Base-by-base conservation (phyloP, 2,329 filamentous ascomycete species). In the Cordyceps javanica region DNA sequence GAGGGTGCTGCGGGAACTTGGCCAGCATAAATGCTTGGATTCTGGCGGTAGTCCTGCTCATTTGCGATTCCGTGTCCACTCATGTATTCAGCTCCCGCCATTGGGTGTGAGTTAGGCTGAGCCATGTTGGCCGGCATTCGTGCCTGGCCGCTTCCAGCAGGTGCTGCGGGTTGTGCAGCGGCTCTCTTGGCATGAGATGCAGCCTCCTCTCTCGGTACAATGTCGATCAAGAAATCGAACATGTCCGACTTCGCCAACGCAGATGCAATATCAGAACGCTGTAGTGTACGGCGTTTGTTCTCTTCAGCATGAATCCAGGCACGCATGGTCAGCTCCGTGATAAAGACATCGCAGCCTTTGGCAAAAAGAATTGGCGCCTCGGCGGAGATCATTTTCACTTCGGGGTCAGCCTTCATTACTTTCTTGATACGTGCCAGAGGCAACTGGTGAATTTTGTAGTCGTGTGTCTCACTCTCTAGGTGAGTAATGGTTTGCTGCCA, bases 141-240 rank as follows among this genome's bases (percentile, higher is more conserved):
- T 57, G 71, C 69, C 66, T 80, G 82, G 62, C 73, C 73, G 60
- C 78, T 71, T 63, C 79, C 69, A 67, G 81, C 67, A 69, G 81
- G 66, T 61, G 79, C 72, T 25, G 55, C 55, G 36, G 79, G 71
- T 61, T 84, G 79, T 8, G 81, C 77, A 44, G 79, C 77, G 44
- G 86, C 80, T 62, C 92, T 82, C 77, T 96, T 97, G 41, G 91
- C 84, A 69, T 92, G 91, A 23, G 88, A 86, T 10, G 89, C 82
- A 36, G 93, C 91, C 72, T 99, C 94, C 72, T 99, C 94, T 54
- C 94, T 87, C 3, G 94, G 94, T 6, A 99, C 94, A 61, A 99
- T 99, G 70, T 99, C 94, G 70, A 99, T 99, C 60, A 99, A 80
- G 75, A 99, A 99, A 76, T 99, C 94, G 72, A 99, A 99, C 94